phyloP scores from a whole-genome alignment of 2,329 filamentous ascomycete genomes.

The Botrytis fabae region DNA sequence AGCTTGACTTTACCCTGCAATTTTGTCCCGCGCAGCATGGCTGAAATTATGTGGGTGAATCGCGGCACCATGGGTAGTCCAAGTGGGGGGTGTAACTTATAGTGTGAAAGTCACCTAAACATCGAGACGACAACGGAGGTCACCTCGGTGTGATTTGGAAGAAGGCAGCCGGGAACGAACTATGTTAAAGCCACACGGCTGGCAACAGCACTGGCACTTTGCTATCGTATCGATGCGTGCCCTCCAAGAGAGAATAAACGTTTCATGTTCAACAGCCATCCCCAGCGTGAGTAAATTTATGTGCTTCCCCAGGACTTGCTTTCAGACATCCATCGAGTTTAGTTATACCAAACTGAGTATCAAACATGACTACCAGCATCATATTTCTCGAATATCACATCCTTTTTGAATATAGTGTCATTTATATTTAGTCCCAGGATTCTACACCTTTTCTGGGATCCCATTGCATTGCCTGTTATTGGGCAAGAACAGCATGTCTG shows the following conservation, averaged over 20 bases:
- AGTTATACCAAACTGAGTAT: background rate
- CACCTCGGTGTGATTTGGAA: conserved; percentile 14
- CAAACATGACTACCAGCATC: background rate
- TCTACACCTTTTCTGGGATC: background rate
- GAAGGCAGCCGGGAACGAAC: background rate
- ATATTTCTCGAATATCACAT: background rate
- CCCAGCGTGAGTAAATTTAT: background rate
- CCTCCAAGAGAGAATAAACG: background rate
- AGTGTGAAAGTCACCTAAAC: background rate
- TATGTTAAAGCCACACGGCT: conserved; percentile 13
- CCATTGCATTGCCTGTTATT: conserved; percentile 6
- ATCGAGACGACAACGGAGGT: conserved; percentile 12
- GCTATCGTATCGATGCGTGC: background rate
- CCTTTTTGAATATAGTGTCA: background rate
- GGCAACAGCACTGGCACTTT: background rate
- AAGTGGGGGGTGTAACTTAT: conserved; percentile 10
- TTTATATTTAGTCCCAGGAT: background rate
- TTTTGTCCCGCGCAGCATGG: conserved; percentile 14
- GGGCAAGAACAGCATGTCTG: conserved; percentile 5
- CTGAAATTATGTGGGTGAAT: conserved; percentile 16
- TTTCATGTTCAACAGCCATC: conserved; percentile 12
- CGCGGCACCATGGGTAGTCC: conserved; percentile 10
- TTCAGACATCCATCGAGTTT: background rate
- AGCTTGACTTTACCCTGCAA: conserved; percentile 8
- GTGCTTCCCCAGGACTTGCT: conserved; percentile 7